Evolutionary conservation across 345 rosid genomes (phyloP), one percentile per base, ranked within the genome.

Genomic region (Salix viminalis): DNA sequence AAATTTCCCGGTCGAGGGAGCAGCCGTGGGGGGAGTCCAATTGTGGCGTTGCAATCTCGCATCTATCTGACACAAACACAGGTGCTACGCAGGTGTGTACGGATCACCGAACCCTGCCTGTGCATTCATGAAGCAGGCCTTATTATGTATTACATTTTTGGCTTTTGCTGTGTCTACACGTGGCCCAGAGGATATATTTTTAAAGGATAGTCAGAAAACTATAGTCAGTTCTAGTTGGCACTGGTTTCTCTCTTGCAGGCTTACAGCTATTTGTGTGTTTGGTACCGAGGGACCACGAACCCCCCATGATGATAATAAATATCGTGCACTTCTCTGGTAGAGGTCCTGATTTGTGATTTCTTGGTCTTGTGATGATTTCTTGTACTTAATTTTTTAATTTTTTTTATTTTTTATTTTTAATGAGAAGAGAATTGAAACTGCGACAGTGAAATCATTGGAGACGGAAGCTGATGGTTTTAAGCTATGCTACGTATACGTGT

Each of bases 51-150:
- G 36, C 73, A 48, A 9, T 48, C 26, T 48, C 34, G 15, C 37
- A 2, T 15, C 9, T 66, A 67, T 79, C 79, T 75, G 79, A 78
- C 50, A 72, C 61, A 56, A 60, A 70, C 73, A 74, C 84, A 50
- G 69, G 73, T 60, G 58, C 58, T 77, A 65, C 54, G 68, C 42
- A 34, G 68, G 19, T 16, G 32, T 62, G 8, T 11, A 23, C 26
- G 15, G 66, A 24, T 28, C 66, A 6, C 66, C 30, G 32, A 62
- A 11, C 15, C 30, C 30, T 62, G 34, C 30, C 0, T 6, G 11
- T 62, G 66, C 28, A 44, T 26, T 32, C 12, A n/a, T 62, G 66
- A 24, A 62, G 9, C 66, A 62, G 44, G 44, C 66, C 26, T 18
- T 5, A 9, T 62, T 62, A 24, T n/a, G 66, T 24, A 26, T 62